Evolutionary conservation across 345 rosid genomes (phyloP).

Genomic region (Bruguiera sexangula): DNA sequence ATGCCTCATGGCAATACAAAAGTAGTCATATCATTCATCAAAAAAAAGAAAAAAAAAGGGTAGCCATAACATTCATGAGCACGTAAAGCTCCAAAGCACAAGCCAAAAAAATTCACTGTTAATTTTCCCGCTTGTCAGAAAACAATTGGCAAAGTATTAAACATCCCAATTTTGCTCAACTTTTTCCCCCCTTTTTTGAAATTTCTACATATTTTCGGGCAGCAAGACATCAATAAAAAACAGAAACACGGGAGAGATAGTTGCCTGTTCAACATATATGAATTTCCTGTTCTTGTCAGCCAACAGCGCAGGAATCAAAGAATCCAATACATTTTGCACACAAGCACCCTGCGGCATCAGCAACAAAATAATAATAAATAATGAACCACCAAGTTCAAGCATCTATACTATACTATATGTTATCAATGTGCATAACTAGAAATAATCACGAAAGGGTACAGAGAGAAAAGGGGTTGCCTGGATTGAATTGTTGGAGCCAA

Average conservation of each 20-base stretch:
- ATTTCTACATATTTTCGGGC: not conserved
- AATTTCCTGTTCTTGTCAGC: constrained; percentile 91
- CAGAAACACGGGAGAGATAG: constrained; percentile 18
- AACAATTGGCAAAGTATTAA: not conserved
- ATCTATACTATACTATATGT: not conserved
- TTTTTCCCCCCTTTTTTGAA: not conserved
- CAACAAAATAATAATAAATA: not conserved
- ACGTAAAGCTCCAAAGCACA: not conserved
- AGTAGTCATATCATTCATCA: not conserved
- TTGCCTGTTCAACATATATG: constrained; percentile 78
- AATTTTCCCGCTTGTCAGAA: not conserved
- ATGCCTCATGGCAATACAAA: not conserved
- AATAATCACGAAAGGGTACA: not conserved
- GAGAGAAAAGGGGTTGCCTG: constrained; percentile 46
- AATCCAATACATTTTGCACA: constrained; percentile 90
- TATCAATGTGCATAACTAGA: not conserved
- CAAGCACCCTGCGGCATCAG: constrained; percentile 66
- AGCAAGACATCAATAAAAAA: constrained; percentile 7
- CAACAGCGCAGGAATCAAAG: constrained; percentile 73
- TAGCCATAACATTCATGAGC: not conserved
- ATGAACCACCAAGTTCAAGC: not conserved
- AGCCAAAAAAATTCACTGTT: not conserved
- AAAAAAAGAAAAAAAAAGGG: too few species aligned
- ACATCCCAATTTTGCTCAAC: not conserved
- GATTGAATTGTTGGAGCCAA: constrained; percentile 95